Percentiles rank a stretch among this genome's conserved stretches.
These are phyloP conservation scores for Podila epicladia DNA, from an alignment of 192 early-diverging fungal species.

Conservation along the genomic window DNA sequence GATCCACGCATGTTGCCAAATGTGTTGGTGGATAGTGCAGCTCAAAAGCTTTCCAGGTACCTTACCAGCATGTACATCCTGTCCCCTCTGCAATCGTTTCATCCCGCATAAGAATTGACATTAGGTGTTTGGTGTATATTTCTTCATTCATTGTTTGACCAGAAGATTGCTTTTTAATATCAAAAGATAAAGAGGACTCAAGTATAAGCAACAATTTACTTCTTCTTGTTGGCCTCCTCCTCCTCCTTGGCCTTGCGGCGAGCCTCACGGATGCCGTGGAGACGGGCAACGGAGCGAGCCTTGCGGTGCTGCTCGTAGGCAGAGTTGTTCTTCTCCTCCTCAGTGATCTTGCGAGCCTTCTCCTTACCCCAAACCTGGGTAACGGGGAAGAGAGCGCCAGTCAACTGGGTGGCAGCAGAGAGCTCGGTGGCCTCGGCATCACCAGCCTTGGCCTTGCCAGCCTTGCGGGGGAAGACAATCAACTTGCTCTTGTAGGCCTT, in stretches of 20 bases:
- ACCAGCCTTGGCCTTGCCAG: conserved; percentile 87
- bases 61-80: no score
- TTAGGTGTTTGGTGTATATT: no score
- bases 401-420: conserved; percentile 70
- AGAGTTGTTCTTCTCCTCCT: conserved; percentile 56
- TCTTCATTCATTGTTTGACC: no score
- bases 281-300: conserved; percentile 77
- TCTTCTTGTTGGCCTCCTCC: conserved; percentile 85
- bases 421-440: conserved; percentile 69
- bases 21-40: no score
- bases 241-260: conserved; percentile 83
- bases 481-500: conserved; percentile 95
- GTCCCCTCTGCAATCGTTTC: no score
- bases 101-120: no score
- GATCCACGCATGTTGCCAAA: no score
- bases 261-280: conserved; percentile 81
- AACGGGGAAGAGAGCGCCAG: conserved; percentile 74
- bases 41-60: no score
- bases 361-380: conserved; percentile 61
- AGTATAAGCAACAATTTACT: conserved; percentile 41
- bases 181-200: conserved; percentile 5
- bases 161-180: conserved; percentile 12
- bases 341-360: conserved; percentile 61
- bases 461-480: conserved; percentile 92
- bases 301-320: conserved; percentile 83